Evolutionary conservation across 1,284 basidiomycete genomes (phyloP), one percentile per base, ranked within the genome.

Genomic region (Ustilago curta): DNA sequence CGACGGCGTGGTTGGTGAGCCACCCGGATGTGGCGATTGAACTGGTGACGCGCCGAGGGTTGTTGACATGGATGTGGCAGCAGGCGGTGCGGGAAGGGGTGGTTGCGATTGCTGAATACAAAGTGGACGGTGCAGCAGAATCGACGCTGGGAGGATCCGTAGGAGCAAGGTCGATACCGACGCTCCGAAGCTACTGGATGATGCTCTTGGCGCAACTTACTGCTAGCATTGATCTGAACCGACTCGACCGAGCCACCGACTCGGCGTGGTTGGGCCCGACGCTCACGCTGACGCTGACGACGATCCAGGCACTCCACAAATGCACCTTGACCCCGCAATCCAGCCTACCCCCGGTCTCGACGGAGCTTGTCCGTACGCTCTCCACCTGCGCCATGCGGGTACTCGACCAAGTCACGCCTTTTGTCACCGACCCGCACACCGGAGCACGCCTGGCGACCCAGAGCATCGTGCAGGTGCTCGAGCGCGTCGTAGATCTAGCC

Each of bases 1-100:
- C 64, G 14, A 70, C 63, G 12, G 40, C 43, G 8, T 75, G 72
- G 72, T 39, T 73, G 19, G 70, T 63, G 14, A 18, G 44, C 18
- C 59, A 74, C 19, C 58, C 44, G 3, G 63, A 71, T 53, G 68
- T 81, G 23, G 72, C 70, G 31, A 62, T 65, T 18, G 73, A 78
- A 45, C 62, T 79, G 14, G 59, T 81, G 16, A 64, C 72, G 8
- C 48, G 73, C 6, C 57, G 77, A 25, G 75, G 70, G 3, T 21
- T 78, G 29, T 43, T 81, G 39, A 58, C 73, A 14, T 81, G 79
- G 79, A 63, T 79, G 23, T 69, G 62, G 68, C 70, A 76, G 56
- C 76, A 74, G 21, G 51, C 73, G 6, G 59, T 60, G 12, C 55
- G 53, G 11, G 78, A 68, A 27, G 67, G 66, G 14, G 63, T 70